Conservation (phyloP, 257 asterid species). For the Parsonsia alboflavescens region DNA sequence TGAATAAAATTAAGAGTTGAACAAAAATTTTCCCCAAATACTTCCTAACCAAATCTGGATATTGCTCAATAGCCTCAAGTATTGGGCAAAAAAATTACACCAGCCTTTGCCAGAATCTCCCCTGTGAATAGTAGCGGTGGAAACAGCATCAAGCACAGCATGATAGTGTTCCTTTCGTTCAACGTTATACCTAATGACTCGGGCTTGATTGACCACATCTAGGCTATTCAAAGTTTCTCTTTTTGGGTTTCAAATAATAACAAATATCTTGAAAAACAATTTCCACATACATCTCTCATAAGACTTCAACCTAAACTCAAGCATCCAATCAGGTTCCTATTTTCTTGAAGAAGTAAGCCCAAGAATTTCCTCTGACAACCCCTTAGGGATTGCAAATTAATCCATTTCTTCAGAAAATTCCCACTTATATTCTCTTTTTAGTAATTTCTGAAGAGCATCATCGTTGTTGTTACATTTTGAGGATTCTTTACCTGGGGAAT, state of each 20-base stretch:
- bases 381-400: slow-evolving; percentile 77
- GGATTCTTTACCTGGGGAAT: slow-evolving; percentile 46
- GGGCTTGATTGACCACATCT: slow-evolving; percentile 71
- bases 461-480: slow-evolving; percentile 43
- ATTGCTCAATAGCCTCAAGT: slow-evolving; percentile 79
- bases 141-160: slow-evolving; percentile 90
- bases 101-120: slow-evolving; percentile 71
- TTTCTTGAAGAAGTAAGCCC: slow-evolving; percentile 74
- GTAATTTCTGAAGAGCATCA: slow-evolving; percentile 63
- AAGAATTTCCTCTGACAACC: slow-evolving; percentile 69
- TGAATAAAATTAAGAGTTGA: slow-evolving; percentile 73
- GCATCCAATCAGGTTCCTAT: slow-evolving; percentile 84
- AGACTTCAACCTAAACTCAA: slow-evolving; percentile 70
- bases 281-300: slow-evolving; percentile 51
- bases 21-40: slow-evolving; percentile 82
- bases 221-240: slow-evolving; percentile 70
- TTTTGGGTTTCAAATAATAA: slow-evolving; percentile 84
- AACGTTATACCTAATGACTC: slow-evolving; percentile 70
- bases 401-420: slow-evolving; percentile 83
- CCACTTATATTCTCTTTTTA: slow-evolving; percentile 81
- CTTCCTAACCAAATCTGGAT: slow-evolving; percentile 69
- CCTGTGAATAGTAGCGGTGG: slow-evolving; percentile 89
- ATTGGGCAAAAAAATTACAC: slow-evolving; percentile 89
- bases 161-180: slow-evolving; percentile 84
- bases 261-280: slow-evolving; percentile 68